Conservation (phyloP, 164 flowering plant species). For the Saururus chinensis region DNA sequence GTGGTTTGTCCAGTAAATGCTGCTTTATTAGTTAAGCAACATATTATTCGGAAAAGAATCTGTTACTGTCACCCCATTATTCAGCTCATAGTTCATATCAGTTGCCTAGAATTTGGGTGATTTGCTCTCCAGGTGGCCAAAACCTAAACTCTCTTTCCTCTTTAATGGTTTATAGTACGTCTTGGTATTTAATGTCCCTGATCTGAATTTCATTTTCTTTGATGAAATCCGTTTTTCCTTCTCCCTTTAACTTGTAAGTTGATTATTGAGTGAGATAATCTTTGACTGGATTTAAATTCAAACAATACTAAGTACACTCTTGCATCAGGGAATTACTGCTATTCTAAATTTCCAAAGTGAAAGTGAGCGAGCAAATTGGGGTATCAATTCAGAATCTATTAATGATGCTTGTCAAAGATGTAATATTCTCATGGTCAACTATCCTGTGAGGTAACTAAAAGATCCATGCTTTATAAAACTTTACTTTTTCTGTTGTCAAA, state of each 20-base stretch:
- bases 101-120: too few species aligned
- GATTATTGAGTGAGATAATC: not conserved
- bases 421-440: slow-evolving; percentile 74
- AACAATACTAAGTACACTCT: slow-evolving; percentile 5
- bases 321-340: slow-evolving; percentile 73
- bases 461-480: too few species aligned
- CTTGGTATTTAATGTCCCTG: too few species aligned
- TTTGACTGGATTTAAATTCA: not conserved
- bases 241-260: not conserved
- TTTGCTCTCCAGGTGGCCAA: too few species aligned
- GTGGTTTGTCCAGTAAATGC: too few species aligned
- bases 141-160: not conserved
- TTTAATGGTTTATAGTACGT: too few species aligned
- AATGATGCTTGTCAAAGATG: slow-evolving; percentile 58
- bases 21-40: too few species aligned
- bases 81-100: too few species aligned
- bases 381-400: slow-evolving; percentile 50
- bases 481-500: too few species aligned
- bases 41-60: too few species aligned
- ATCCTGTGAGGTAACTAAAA: slow-evolving; percentile 66
- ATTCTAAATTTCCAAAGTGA: slow-evolving; percentile 77
- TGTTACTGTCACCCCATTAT: too few species aligned
- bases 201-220: too few species aligned
- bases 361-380: slow-evolving; percentile 86
- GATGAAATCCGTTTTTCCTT: not conserved